Base-by-base conservation (phyloP, 768 basidiomycete genomes). In the Phanerodontia chrysosporium region DNA sequence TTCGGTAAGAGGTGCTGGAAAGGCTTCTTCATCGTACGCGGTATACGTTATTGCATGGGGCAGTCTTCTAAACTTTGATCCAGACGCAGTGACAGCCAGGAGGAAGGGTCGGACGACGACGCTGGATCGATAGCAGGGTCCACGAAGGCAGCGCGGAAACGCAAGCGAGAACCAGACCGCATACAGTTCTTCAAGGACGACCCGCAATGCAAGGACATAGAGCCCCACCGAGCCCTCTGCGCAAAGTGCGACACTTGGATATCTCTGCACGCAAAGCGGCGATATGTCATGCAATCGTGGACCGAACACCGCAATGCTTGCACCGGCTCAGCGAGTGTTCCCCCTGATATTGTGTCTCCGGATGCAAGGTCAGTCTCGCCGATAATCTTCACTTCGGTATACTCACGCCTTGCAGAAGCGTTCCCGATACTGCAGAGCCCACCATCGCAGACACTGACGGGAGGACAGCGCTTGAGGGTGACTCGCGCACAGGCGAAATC, bases 161-260 rank as follows among this genome's bases (percentile, higher is more conserved):
- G 83, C 36, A 83, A 84, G 58, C 81, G 76, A 24, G 87, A 87
- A 72, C 70, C 73, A 8, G 85, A 88, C 62, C 83, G 88, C 28
- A 77, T 83, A 36, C 77, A 83, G 65, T 85, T 84, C 69, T 83
- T 86, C 69, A 79, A 80, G 61, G 82, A 84, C 60, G 82, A 89
- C 63, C 73, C 83, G 5, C 77, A 83, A 49, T 84, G 85, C 60
- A 77, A 77, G 28, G 75, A 76, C 28, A 69, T 86, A 48, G 85
- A 86, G 58, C 77, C 81, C 1, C 79, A 82, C 69, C 76, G 78
- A 9, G 84, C 79, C n/a, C 76, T 77, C 54, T 90, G 88, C 65
- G 78, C 71, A 21, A 73, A 80, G 32, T 90, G 88, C 67, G 71
- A 79, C 42, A 79, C 80, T 60, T 78, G 77, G 70, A 77, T 89